Base-by-base conservation (phyloP, 2,329 filamentous ascomycete species). In the Epicoccum nigrum region DNA sequence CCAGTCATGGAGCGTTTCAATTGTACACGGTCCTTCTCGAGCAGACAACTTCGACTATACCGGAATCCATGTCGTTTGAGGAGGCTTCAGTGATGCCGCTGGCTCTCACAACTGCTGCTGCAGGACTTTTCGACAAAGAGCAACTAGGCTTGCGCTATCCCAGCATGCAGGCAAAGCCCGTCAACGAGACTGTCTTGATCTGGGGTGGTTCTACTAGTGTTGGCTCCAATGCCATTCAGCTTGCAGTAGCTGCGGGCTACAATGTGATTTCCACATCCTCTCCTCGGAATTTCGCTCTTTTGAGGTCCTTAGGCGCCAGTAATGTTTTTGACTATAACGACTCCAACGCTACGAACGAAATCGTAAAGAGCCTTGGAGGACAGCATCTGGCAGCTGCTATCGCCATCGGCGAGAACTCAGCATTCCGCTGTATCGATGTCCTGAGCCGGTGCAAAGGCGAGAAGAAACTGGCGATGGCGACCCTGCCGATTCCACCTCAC, bases 271-370 rank as follows among this genome's bases (percentile, higher is more conserved):
- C 42, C 2, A 59, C 55, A 5, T 42, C 47, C 4, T 56, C 51
- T 4, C 55, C 59, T 11, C 52, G 51, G 13, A 53, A 54, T 5
- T 53, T 45, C 37, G 49, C 49, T 8, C 54, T 62, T 11, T 45
- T 55, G 12, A 51, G 58, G 28, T 49, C 27, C 11, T 55, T 33
- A n/a, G 56, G 56, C 21, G 58, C 60, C 0, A 46, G 47, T 27
- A 25, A 34, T 23, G 43, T 55, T 31, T 43, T 55, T 59, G 75
- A 81, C 63, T 82, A 83, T 68, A 40, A 25, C 20, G 35, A 45
- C 8, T 7, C 27, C 2, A 33, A 32, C 8, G 47, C 34, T 1
- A 47, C 15, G 13, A 5, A 39, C 16, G 17, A 57, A 0, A 55
- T 59, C 7, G 21, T 27, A 7, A 51, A 43, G 40, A 44, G 17